Evolutionary conservation across 768 basidiomycete species (phyloP), one percentile per base, ranked within the genome.

Genomic region (Kwoniella dejecticola): DNA sequence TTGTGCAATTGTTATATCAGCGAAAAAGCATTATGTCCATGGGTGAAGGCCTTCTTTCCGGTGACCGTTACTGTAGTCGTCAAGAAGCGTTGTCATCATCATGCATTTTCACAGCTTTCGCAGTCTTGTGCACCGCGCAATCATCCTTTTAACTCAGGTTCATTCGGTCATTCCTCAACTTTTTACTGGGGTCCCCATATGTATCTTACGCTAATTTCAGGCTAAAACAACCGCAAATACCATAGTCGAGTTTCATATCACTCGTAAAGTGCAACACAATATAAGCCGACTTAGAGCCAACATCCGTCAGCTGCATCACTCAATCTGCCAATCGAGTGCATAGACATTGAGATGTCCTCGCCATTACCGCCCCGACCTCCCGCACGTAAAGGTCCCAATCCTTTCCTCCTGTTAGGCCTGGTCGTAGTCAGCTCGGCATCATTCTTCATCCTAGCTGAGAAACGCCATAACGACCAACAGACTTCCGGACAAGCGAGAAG

Each of bases 371-470:
- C 50, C 11, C 40, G 59, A 12, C 50, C 59, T 30, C 67, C 73
- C 6, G 62, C 71, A 33, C 67, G 66, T 10, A 60, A 59, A 31
- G 71, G 69, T 33, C 74, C 74, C 2, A 73, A 73, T 41, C 72
- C 70, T n/a, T 61, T 68, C 47, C 27, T 76, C 13, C 42, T 76
- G 17, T 49, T 67, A 27, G 74, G 74, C 11, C 47, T 76, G 38
- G 60, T 63, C 23, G 68, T 72, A 31, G 23, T 63, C 33, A 58
- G 66, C 12, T 63, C 69, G 0, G 66, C 58, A 5, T 57, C 69
- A 1, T 76, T 76, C 62, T 62, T 71, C 45, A 15, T 60, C 19
- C 23, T 76, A 8, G 53, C 70, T 12, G 54, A 73, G 11, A 60
- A 60, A 13, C 42, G 68, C 4, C 64, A 71, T 45, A 55, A 59